Base-by-base conservation (phyloP, 1,284 basidiomycete species). In the Sporisorium reilianum region DNA sequence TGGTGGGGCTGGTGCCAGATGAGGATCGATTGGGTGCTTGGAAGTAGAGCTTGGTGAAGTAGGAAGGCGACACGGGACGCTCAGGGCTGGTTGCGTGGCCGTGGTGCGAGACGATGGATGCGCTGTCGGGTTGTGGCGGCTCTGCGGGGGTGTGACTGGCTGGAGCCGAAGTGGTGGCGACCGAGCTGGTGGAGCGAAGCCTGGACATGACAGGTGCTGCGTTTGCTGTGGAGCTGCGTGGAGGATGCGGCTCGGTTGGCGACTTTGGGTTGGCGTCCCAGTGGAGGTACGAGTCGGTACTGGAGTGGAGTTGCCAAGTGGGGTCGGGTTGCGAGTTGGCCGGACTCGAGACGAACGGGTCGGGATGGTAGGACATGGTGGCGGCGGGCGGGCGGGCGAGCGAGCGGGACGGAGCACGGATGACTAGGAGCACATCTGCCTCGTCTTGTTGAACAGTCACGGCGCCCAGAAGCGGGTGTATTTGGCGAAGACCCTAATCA, bases 31-130 rank as follows among this genome's bases (percentile, higher is more conserved):
- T 45, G 3, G 65, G 61, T 4, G 57, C 32, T 20, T 74, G 57
- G 23, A 69, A 69, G 65, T 74, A 74, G 53, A 63, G 59, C 40
- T 57, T 69, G 42, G 62, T 56, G 46, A 75, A 75, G 50, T 75
- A 69, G 23, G 72, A 75, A 18, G 72, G 72, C 14, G 72, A 75
- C 16, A 46, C 51, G 25, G 71, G 54, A 18, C 66, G 72, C 4
- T 69, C 63, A 8, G 63, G 60, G 23, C 65, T 68, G 22, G 46
- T 46, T 5, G 62, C 54, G 38, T 74, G 71, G 26, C 65, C 65
- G 26, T 68, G 61, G 23, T 55, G 57, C 5, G 71, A 36, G 7
- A 68, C 23, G 2, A 64, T 58, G 5, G 71, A 74, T 12, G 71
- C 53, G 28, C 46, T 30, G 18, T 74, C 65, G 25, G 22, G 41